These are phyloP conservation scores for Draba incana DNA, from an alignment of 345 rosid genomes.

Conservation along the genomic window DNA sequence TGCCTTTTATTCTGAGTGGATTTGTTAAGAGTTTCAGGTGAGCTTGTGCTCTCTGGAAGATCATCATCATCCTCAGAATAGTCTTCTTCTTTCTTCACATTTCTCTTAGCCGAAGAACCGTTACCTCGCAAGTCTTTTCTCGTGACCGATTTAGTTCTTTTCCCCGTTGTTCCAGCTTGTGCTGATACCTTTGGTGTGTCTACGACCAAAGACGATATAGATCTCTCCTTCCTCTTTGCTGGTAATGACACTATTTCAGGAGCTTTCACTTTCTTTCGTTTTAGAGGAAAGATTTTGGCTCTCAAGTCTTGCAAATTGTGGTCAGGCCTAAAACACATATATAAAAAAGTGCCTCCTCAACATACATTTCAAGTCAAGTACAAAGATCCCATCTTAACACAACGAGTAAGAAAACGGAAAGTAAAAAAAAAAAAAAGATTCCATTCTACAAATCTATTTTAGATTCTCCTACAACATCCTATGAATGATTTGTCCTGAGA, in stretches of 20 bases:
- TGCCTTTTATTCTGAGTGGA: constrained; percentile 54
- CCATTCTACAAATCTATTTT: background rate
- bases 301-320: constrained; percentile 84
- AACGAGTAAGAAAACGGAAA: constrained; percentile 1
- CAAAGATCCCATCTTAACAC: background rate
- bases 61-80: constrained; percentile 58
- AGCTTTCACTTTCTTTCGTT: constrained; percentile 56
- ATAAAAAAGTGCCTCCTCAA: constrained; percentile 14
- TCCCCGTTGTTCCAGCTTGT: constrained; percentile 60
- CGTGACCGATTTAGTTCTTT: constrained; percentile 60
- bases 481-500: background rate
- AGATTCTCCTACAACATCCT: constrained; percentile 1
- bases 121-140: constrained; percentile 62
- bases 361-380: background rate
- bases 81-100: constrained; percentile 54
- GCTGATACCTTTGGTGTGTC: constrained; percentile 65
- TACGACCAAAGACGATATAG: constrained; percentile 82
- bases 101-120: constrained; percentile 49
- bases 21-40: constrained; percentile 58
- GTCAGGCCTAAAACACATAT: constrained; percentile 58
- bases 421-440: background rate
- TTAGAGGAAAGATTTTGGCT: constrained; percentile 68
- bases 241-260: constrained; percentile 56
- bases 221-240: constrained; percentile 84
- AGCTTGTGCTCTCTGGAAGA: constrained; percentile 56